Conservation (phyloP, 2,329 filamentous ascomycete genomes). For the Fusarium ramigenum region DNA sequence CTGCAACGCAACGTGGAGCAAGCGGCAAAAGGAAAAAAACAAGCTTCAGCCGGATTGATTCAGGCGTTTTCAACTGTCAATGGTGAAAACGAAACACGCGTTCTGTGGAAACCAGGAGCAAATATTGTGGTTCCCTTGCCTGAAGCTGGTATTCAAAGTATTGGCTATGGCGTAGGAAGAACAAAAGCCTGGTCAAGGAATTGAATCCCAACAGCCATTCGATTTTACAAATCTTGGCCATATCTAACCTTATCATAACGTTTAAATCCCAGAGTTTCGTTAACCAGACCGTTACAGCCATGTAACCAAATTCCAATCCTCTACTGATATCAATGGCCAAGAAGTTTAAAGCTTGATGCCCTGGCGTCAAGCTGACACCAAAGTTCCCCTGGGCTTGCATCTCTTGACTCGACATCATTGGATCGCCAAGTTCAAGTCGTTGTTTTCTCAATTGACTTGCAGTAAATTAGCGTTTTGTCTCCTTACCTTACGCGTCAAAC, state of each 20-base stretch:
- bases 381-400: conserved; percentile 11
- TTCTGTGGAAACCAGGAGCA: conserved; percentile 8
- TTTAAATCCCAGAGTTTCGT: background rate
- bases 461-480: background rate
- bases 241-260: background rate
- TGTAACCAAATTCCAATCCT: background rate
- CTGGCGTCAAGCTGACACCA: conserved; percentile 1
- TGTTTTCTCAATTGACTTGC: conserved; percentile 16
- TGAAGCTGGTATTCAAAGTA: background rate
- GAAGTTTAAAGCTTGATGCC: conserved; percentile 13
- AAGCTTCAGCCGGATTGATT: conserved; percentile 23
- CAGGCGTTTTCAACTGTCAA: background rate
- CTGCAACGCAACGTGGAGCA: conserved; percentile 32
- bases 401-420: conserved; percentile 7
- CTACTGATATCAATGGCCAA: background rate
- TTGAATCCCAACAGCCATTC: background rate
- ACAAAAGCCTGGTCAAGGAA: background rate
- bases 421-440: background rate
- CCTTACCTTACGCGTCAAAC: conserved; percentile 26
- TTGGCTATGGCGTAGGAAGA: background rate
- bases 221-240: background rate
- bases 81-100: conserved; percentile 23
- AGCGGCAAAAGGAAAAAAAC: conserved; percentile 22
- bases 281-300: background rate
- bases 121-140: conserved; percentile 5